Evolutionary conservation across 139 green algal genomes (phyloP), one percentile per base, ranked within the genome.

Genomic region (Desmodesmus armatus): DNA sequence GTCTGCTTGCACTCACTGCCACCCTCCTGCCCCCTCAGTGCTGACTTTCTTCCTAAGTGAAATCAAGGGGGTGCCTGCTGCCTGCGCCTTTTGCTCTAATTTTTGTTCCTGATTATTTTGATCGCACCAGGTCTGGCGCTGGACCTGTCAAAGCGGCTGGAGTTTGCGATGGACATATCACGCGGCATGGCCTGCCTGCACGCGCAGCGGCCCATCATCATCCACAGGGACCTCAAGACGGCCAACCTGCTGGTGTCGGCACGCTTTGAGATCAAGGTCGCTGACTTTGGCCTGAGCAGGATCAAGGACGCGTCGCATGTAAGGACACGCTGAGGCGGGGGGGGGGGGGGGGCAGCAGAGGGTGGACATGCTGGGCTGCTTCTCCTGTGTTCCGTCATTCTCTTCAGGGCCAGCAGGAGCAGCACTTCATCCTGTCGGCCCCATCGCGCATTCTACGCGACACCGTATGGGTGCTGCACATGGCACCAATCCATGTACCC

Each of bases 181-280:
- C 87, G 90, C 11, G 90, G 90, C 78, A 93, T 93, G 90, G 85
- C 60, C 69, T 91, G 87, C 85, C 82, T 93, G 73, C 90, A 93
- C 77, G 87, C 88, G 15, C 90, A 93, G 87, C 78, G 85, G 41
- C 88, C 90, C 31, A 84, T 83, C 73, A 89, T 92, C 80, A 89
- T 92, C 35, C 89, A 92, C 80, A 55, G 89, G 2, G 91, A 94
- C 85, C 85, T 94, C 17, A 94, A 94, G 78, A 85, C 88, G 0
- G 88, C 90, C 47, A 94, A 94, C 78, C 87, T 94, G 80, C 85
- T 94, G 55, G 89, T 94, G 44, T 90, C 80, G 6, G 90, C 88
- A 17, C 81, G 89, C 33, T 92, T 92, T 53, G 91, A 94, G 62
- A 70, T 92, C 80, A 94, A 94, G 85, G 88, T 91, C 37, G 88